Base-by-base conservation (phyloP, 805 yeast genomes). In the Metschnikowia peoriensis region DNA sequence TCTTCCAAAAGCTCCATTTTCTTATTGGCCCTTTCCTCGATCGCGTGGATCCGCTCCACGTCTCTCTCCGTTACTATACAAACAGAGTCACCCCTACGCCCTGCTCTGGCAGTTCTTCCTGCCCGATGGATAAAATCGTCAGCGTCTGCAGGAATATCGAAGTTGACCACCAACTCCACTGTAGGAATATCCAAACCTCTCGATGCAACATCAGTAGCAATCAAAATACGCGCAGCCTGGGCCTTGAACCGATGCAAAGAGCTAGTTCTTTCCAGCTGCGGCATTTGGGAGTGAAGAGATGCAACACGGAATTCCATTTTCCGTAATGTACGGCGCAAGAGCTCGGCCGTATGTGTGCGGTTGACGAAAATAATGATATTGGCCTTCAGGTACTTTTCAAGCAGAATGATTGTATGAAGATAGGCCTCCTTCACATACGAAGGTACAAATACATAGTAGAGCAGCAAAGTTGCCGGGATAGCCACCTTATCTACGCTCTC, bases 71-170 rank as follows among this genome's bases (percentile, higher is more conserved):
- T 83, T 4, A 94, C 87, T 53, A 94, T 78, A 12, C 94, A 82
- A 1, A 94, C 75, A 7, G 96, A 81, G 57, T 84, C 89, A 72
- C 99, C 99, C 47, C 75, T 72, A 61, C 96, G 79, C 1, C 98
- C 98, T 2, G 98, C 98, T 80, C 99, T 88, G 9, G 98, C 99
- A 11, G 99, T 93, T 82, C 99, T 89, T 75, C 99, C 99, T 10
- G 93, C 96, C 69, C 99, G 79, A 71, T 94, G 99, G 49, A 94
- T 91, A 63, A 89, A 94, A 57, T 94, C 97, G 64, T 94, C 97
- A 3, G 98, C 89, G 65, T 94, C 97, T 0, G 94, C 91, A 6
- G 99, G 99, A 27, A 94, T 82, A 64, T 94, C 98, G 64, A 82
- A 94, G 66, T 94, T 94, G 28, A 94, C 72, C 28, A 94, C 98